Conservation (phyloP, 2,329 filamentous ascomycete genomes). For the Cercospora zeina region DNA sequence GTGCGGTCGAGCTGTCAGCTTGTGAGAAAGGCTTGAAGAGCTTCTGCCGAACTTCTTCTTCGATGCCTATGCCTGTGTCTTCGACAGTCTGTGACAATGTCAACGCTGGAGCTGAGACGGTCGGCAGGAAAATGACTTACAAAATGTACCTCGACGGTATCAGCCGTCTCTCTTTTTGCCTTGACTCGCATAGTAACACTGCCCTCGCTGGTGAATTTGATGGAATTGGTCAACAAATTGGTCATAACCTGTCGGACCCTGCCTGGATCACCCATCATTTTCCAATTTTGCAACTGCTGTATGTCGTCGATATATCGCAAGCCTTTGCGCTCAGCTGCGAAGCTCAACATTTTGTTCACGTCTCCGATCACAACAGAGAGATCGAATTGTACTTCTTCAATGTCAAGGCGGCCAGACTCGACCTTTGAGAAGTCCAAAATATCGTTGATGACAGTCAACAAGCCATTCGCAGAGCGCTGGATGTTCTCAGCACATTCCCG, state of each 20-base stretch:
- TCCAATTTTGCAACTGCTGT: slow-evolving; percentile 62
- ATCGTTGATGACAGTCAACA: slow-evolving; percentile 87
- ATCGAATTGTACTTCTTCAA: slow-evolving; percentile 79
- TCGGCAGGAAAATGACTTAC: background rate
- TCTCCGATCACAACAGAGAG: slow-evolving; percentile 72
- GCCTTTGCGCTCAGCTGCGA: slow-evolving; percentile 77
- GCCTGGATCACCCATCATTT: slow-evolving; percentile 84
- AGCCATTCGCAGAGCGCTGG: slow-evolving; percentile 73
- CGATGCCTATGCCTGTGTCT: slow-evolving; percentile 79
- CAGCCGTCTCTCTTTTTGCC: slow-evolving; percentile 63
- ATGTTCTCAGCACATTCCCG: slow-evolving; percentile 75
- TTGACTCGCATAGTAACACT: slow-evolving; percentile 66
- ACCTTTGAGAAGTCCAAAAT: slow-evolving; percentile 85
- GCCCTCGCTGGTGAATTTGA: slow-evolving; percentile 72
- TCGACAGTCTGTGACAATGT: slow-evolving; percentile 54
- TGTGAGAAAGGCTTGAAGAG: slow-evolving; percentile 81
- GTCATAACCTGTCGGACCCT: slow-evolving; percentile 80
- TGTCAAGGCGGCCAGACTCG: slow-evolving; percentile 72
- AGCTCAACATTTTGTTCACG: slow-evolving; percentile 83
- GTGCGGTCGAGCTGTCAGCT: slow-evolving; percentile 75
- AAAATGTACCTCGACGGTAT: slow-evolving; percentile 68
- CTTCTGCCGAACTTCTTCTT: slow-evolving; percentile 70
- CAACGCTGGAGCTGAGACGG: background rate
- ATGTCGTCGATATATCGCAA: slow-evolving; percentile 69
- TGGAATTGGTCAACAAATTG: slow-evolving; percentile 74